phyloP scores from a whole-genome alignment of 2,329 filamentous ascomycete species.

The Thermomyces lanuginosus region DNA sequence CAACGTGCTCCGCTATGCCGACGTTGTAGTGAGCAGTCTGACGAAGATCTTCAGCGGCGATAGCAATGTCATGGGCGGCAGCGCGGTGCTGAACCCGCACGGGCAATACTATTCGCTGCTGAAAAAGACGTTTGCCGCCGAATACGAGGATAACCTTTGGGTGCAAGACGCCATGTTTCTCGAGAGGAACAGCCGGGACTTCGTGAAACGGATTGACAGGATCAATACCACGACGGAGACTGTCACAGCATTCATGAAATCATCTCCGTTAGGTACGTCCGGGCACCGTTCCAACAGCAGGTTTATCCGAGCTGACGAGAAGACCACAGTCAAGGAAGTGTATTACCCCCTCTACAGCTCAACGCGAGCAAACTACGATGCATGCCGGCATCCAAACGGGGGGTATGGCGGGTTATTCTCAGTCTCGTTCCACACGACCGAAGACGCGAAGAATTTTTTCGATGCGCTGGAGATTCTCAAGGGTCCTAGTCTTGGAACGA shows the following conservation, averaged over 20 bases:
- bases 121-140: constrained; percentile 46
- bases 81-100: constrained; percentile 47
- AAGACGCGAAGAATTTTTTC: constrained; percentile 65
- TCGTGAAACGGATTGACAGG: constrained; percentile 61
- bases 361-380: constrained; percentile 59
- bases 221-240: constrained; percentile 76
- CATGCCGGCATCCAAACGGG: constrained; percentile 52
- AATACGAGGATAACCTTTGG: constrained; percentile 86
- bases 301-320: constrained; percentile 3
- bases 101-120: constrained; percentile 53
- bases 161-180: constrained; percentile 86
- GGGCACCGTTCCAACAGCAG: neutral
- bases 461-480: constrained; percentile 78
- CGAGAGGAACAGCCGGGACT: constrained; percentile 91
- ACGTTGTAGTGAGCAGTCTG: constrained; percentile 83
- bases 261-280: constrained; percentile 35
- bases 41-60: constrained; percentile 97
- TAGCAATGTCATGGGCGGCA: constrained; percentile 95
- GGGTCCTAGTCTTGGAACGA: constrained; percentile 86
- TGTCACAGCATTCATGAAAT: constrained; percentile 55
- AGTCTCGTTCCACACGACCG: constrained; percentile 55
- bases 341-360: constrained; percentile 74
- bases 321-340: constrained; percentile 49
- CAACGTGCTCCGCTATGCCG: constrained; percentile 74
- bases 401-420: constrained; percentile 86